Evolutionary conservation across 2,329 filamentous ascomycete species (phyloP), one percentile per base, ranked within the genome.

Genomic region (Diaporthe velutina): DNA sequence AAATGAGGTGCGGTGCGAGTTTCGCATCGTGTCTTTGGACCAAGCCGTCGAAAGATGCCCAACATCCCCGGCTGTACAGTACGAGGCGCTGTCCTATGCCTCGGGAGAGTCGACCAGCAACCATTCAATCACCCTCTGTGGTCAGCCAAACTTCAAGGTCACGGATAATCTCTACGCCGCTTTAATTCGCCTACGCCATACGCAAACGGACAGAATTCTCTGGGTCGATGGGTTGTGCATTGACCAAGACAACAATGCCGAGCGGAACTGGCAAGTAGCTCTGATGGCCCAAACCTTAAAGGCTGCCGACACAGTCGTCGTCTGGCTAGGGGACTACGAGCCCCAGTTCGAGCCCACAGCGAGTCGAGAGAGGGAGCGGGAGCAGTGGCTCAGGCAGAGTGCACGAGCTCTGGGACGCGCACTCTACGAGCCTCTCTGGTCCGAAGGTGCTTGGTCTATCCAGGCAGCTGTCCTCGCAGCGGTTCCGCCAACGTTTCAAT

Each of bases 241-340:
- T 38, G 45, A 67, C 45, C 64, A 67, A 15, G 64, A 52, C 30
- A 50, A 35, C 30, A 67, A 67, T 40, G 64, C 45, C 48, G 64
- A 67, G 22, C 22, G 64, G 22, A 67, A 67, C 45, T 67, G 64
- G 64, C 64, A 67, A 25, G 64, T 67, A 25, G 64, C 30, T 38
- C 45, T 54, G 12, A 67, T 38, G 22, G 42, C 38, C 30, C 64
- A 52, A 38, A 38, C n/a, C 7, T 52, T 67, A 9, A 67, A n/a
- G 13, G 30, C 64, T 38, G 64, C 64, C 64, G n/a, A 38, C n/a
- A 25, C 45, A 67, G 64, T 67, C n/a, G 13, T 67, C n/a, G 33
- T 67, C 30, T 67, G 64, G 64, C 45, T 67, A 13, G 64, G 64
- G 10, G 64, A 67, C 45, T 67, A 38, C n/a, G 64, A 67, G 30